phyloP scores from a whole-genome alignment of 169 alveolate genomes.

The Perkinsus chesapeaki region DNA sequence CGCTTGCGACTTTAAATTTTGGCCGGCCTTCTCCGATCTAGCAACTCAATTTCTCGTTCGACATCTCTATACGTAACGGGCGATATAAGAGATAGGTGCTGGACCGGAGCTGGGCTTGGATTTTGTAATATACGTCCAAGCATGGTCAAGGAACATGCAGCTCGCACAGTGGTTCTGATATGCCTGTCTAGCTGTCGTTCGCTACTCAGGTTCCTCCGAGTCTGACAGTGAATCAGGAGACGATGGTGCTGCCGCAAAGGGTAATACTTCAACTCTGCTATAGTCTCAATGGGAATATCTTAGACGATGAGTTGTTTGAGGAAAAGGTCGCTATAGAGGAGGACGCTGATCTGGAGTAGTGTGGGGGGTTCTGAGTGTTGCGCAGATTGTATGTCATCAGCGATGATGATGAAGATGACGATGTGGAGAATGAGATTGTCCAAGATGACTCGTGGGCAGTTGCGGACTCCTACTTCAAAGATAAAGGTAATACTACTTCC shows the following conservation, averaged over 20 bases:
- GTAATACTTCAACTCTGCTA: not conserved
- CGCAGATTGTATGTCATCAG: too few relatives aligned
- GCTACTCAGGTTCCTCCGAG: not conserved
- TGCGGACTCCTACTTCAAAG: constrained; percentile 22
- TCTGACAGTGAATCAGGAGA: not conserved
- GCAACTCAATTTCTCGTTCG: not conserved
- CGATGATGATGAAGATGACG: constrained; percentile 6
- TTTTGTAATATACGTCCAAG: too few relatives aligned
- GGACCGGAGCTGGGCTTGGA: too few relatives aligned
- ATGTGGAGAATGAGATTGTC: constrained; percentile 15
- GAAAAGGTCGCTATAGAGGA: not conserved
- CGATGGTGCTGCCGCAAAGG: not conserved
- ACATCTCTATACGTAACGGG: not conserved
- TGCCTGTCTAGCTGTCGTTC: not conserved
- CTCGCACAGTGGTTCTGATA: not conserved
- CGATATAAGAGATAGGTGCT: too few relatives aligned
- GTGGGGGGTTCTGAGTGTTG: too few relatives aligned
- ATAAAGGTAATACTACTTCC: constrained; percentile 6
- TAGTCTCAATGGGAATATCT: not conserved
- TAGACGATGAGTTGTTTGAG: not conserved
- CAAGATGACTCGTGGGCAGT: constrained; percentile 33
- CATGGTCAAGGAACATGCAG: not conserved
- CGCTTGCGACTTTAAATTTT: too few relatives aligned
- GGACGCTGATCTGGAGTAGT: not conserved
- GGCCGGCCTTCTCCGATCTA: too few relatives aligned